Percentiles rank a stretch among this genome's conserved stretches.
phyloP scores from a whole-genome alignment of 139 green algal species.

The Dunaliella sp. region DNA sequence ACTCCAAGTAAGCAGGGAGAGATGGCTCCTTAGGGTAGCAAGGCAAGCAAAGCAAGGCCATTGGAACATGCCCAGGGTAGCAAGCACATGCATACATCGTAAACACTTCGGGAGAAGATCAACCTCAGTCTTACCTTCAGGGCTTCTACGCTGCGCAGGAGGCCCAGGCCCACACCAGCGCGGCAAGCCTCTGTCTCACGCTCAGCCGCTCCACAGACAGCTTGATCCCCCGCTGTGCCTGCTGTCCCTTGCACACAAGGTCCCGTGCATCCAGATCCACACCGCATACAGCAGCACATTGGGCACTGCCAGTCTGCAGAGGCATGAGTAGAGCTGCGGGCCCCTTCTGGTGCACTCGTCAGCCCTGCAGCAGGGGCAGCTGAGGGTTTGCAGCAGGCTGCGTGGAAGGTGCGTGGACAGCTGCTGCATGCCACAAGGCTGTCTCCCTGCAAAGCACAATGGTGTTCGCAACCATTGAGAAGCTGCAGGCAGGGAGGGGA shows the following conservation, averaged over 20 bases:
- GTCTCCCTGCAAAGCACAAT: neutral
- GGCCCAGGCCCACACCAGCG: neutral
- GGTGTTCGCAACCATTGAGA: no score
- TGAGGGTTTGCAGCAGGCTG: neutral
- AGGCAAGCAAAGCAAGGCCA: no score
- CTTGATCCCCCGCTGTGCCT: neutral
- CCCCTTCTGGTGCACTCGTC: neutral
- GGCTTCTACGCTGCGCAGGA: neutral
- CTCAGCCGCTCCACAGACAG: no score
- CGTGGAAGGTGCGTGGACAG: neutral
- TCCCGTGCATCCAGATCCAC: neutral
- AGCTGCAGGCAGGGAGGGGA: neutral
- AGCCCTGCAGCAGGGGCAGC: neutral
- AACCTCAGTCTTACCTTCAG: neutral
- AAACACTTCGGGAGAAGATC: no score
- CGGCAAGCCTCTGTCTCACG: neutral
- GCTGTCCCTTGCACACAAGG: neutral
- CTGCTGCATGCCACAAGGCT: neutral
- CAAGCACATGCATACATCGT: no score
- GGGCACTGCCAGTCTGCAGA: neutral
- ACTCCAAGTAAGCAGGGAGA: no score
- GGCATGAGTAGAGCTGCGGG: neutral
- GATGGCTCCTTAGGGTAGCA: no score
- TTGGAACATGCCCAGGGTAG: no score
- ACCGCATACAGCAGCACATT: neutral